These are phyloP conservation scores for Sanghuangporus weigelae DNA, from an alignment of 1,284 basidiomycete species.

Conservation along the genomic window DNA sequence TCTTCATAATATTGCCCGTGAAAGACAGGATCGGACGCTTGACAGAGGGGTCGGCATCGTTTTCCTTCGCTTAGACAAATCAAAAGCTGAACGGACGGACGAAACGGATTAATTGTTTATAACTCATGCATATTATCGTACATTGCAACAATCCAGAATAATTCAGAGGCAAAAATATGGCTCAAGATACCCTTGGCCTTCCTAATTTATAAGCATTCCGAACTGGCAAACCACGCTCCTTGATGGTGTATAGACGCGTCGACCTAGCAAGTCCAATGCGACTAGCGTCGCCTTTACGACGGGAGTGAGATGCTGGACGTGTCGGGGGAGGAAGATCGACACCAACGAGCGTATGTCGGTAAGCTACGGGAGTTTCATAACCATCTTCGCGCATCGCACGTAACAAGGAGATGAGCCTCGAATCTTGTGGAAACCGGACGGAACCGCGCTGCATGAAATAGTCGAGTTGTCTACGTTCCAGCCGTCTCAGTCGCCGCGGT, in stretches of 20 bases:
- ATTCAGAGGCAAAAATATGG: background rate
- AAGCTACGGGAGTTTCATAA: constrained; percentile 15
- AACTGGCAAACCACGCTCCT: constrained; percentile 18
- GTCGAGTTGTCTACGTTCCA: constrained; percentile 2
- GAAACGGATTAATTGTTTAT: background rate
- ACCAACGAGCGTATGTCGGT: constrained; percentile 17
- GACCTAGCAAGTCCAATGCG: background rate
- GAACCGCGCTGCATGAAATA: background rate
- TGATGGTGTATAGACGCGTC: constrained; percentile 8
- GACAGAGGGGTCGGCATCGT: constrained; percentile 35
- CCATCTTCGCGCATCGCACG: constrained; percentile 18
- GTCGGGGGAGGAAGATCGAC: constrained; percentile 1
- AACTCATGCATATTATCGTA: background rate
- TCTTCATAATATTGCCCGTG: constrained; percentile 42
- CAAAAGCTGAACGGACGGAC: background rate
- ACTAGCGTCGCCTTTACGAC: background rate
- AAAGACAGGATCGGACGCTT: constrained; percentile 45
- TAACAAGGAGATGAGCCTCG: constrained; percentile 12
- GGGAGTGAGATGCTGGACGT: background rate
- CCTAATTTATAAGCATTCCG: background rate
- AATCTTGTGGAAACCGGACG: constrained; percentile 7
- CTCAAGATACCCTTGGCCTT: background rate
- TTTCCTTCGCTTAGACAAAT: constrained; percentile 30
- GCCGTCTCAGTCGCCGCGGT: constrained; percentile 12
- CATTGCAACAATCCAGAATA: constrained; percentile 1